phyloP scores from a whole-genome alignment of 306 rosid genomes.

The Nissolia schottii region DNA sequence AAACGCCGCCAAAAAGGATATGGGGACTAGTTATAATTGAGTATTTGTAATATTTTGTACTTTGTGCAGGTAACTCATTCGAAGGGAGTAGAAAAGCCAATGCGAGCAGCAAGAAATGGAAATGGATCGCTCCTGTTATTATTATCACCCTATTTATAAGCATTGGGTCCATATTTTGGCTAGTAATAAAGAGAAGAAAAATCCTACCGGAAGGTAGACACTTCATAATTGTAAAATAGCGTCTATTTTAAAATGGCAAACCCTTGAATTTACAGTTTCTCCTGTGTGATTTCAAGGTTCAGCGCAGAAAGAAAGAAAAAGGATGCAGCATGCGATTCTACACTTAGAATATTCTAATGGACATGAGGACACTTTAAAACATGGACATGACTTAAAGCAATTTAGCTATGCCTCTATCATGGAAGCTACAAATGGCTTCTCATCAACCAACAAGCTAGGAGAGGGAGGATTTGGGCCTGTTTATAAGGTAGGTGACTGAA shows the following conservation, averaged over 20 bases:
- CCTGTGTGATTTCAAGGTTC: neutral
- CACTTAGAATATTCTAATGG: neutral
- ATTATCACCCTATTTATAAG: neutral
- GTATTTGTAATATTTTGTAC: neutral
- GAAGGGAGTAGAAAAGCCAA: too few relatives aligned
- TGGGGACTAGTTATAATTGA: too few relatives aligned
- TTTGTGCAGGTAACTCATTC: neutral
- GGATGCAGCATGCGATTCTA: neutral
- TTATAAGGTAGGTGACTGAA: slow-evolving; percentile 21
- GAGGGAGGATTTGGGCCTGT: slow-evolving; percentile 39
- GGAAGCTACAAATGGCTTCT: slow-evolving; percentile 25
- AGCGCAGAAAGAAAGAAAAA: neutral
- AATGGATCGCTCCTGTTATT: neutral
- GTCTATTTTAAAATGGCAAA: neutral
- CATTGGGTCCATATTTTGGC: neutral
- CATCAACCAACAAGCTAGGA: slow-evolving; percentile 17
- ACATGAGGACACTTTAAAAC: neutral
- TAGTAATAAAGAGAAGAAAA: neutral
- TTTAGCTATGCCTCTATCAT: slow-evolving; percentile 21
- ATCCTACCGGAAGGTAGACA: neutral
- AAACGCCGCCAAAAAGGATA: too few relatives aligned
- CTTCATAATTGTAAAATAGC: neutral
- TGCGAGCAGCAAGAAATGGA: neutral
- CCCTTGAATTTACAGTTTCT: neutral
- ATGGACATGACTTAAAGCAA: neutral